Conservation (phyloP, 2,329 filamentous ascomycete genomes). For the Alternaria novae-zelandiae region DNA sequence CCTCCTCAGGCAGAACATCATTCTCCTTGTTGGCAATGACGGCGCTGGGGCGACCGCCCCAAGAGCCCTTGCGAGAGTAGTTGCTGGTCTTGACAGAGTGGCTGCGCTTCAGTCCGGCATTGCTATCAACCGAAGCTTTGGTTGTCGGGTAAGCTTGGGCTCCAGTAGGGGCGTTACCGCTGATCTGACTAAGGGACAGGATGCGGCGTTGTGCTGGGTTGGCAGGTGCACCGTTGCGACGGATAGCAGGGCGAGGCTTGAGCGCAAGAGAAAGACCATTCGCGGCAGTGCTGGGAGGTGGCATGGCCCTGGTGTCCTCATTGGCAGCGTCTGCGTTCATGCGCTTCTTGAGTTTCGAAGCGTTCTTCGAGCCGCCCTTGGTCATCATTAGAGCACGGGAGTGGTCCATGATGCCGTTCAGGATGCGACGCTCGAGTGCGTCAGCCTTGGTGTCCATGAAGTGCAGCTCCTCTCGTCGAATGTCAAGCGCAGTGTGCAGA, state of each 20-base stretch:
- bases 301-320: slow-evolving; percentile 45
- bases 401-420: slow-evolving; percentile 96
- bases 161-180: slow-evolving; percentile 68
- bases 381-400: slow-evolving; percentile 87
- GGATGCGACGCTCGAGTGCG: slow-evolving; percentile 84
- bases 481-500: slow-evolving; percentile 85
- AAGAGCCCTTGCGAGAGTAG: slow-evolving; percentile 45
- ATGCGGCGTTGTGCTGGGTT: slow-evolving; percentile 70
- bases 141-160: slow-evolving; percentile 46
- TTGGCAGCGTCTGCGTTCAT: slow-evolving; percentile 39
- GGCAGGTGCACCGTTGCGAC: slow-evolving; percentile 47
- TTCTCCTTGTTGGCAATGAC: slow-evolving; percentile 56
- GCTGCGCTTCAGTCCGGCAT: slow-evolving; percentile 60
- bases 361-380: slow-evolving; percentile 58
- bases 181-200: slow-evolving; percentile 88
- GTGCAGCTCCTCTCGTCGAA: slow-evolving; percentile 88
- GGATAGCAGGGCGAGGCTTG: slow-evolving; percentile 55
- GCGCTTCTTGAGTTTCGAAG: slow-evolving; percentile 44
- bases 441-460: slow-evolving; percentile 91
- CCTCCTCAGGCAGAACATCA: slow-evolving; percentile 52
- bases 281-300: slow-evolving; percentile 43
- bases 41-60: slow-evolving; percentile 41
- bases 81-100: slow-evolving; percentile 49
- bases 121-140: slow-evolving; percentile 41
- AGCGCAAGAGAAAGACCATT: slow-evolving; percentile 54